These are phyloP conservation scores for Macrocybe gigantea DNA, from an alignment of 768 basidiomycete genomes.

Conservation along the genomic window DNA sequence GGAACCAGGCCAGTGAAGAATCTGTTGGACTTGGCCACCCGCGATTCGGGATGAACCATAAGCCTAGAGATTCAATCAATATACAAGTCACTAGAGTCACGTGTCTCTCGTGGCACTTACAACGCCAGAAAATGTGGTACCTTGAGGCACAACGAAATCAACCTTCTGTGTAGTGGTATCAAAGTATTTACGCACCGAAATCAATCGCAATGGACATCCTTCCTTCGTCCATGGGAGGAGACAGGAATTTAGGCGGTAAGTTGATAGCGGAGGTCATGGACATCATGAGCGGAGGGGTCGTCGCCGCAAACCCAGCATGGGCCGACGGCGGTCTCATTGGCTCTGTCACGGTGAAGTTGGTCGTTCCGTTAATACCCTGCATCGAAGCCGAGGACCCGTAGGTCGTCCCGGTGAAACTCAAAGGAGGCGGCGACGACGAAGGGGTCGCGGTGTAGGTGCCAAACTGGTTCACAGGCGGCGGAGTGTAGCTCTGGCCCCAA, in stretches of 20 bases:
- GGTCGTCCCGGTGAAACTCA: background rate
- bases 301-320: constrained; percentile 14
- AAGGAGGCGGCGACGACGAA: constrained; percentile 10
- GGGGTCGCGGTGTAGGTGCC: constrained; percentile 17
- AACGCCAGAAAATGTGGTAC: constrained; percentile 85
- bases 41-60: constrained; percentile 84
- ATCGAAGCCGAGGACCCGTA: background rate
- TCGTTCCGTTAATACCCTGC: constrained; percentile 15
- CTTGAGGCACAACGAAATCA: constrained; percentile 27
- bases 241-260: constrained; percentile 15
- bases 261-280: constrained; percentile 16
- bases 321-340: constrained; percentile 23
- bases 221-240: constrained; percentile 49
- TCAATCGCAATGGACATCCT: constrained; percentile 80
- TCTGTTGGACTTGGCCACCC: constrained; percentile 75
- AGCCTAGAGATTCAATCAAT: constrained; percentile 41
- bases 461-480: constrained; percentile 11
- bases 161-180: background rate
- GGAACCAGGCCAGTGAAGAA: constrained; percentile 81
- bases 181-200: constrained; percentile 50
- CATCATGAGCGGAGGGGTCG: constrained; percentile 17
- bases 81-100: background rate
- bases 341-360: constrained; percentile 3
- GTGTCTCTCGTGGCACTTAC: constrained; percentile 36
- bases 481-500: constrained; percentile 30